Conservation (phyloP, 805 yeast genomes). For the Suhomyces kilbournensis region DNA sequence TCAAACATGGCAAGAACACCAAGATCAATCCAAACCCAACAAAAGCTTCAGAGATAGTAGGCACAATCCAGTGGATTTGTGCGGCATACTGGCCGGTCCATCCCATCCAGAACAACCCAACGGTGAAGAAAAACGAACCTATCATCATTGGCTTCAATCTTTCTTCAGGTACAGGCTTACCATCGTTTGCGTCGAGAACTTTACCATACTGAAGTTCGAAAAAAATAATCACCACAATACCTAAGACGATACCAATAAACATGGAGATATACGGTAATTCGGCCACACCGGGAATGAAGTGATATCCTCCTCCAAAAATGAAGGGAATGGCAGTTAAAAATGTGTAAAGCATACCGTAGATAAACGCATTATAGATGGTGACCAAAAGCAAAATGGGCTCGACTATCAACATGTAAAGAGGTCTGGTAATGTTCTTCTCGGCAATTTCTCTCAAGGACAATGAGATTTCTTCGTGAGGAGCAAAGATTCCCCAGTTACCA, state of each 20-base stretch:
- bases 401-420: constrained; percentile 35
- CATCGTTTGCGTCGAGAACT: constrained; percentile 35
- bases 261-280: constrained; percentile 33
- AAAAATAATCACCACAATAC: constrained; percentile 22
- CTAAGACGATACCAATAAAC: constrained; percentile 35
- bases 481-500: constrained; percentile 39
- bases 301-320: constrained; percentile 40
- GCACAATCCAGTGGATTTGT: constrained; percentile 74
- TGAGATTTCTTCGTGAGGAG: constrained; percentile 36
- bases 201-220: constrained; percentile 32
- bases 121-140: constrained; percentile 69
- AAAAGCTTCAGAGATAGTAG: constrained; percentile 45
- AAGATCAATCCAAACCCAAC: constrained; percentile 48
- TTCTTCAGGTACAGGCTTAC: constrained; percentile 68
- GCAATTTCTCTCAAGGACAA: constrained; percentile 30
- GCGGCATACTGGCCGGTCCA: constrained; percentile 82
- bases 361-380: constrained; percentile 47
- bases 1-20: constrained; percentile 58
- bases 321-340: constrained; percentile 44
- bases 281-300: constrained; percentile 19
- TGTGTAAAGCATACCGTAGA: constrained; percentile 47
- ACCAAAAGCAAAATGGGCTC: constrained; percentile 44
- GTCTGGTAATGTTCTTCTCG: constrained; percentile 37
- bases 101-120: constrained; percentile 81
- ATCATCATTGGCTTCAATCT: constrained; percentile 74